Evolutionary conservation across 192 early-diverging fungal genomes (phyloP).

Genomic region (Dissophora ornata): DNA sequence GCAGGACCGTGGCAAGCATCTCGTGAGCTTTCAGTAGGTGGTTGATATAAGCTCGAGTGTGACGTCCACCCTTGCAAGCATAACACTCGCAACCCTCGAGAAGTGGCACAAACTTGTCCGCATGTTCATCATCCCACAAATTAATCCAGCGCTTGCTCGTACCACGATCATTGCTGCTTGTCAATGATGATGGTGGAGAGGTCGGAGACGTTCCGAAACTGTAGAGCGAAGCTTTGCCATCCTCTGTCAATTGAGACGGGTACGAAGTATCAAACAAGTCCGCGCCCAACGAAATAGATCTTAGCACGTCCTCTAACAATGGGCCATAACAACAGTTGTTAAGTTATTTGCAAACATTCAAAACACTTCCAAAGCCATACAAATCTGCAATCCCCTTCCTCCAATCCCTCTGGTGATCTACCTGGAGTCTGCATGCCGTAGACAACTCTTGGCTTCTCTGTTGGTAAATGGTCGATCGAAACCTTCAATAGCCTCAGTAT

Average conservation of each 20-base stretch:
- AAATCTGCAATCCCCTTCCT: too few relatives aligned
- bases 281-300: constrained; percentile 64
- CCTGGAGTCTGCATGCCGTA: constrained; percentile 67
- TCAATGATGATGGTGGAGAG: too few relatives aligned
- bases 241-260: constrained; percentile 69
- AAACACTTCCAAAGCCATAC: too few relatives aligned
- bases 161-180: not conserved
- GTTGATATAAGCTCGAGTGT: constrained; percentile 80
- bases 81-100: constrained; percentile 73
- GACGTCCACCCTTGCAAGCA: constrained; percentile 66
- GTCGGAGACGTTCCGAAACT: constrained; percentile 47
- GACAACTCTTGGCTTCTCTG: constrained; percentile 64
- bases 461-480: constrained; percentile 61
- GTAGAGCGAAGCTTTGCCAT: constrained; percentile 74
- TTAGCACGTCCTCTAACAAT: constrained; percentile 60
- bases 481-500: constrained; percentile 54
- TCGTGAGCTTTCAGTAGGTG: constrained; percentile 79
- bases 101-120: constrained; percentile 69
- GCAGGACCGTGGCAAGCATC: constrained; percentile 80
- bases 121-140: constrained; percentile 67
- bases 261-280: constrained; percentile 83
- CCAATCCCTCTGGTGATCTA: too few relatives aligned
- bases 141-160: constrained; percentile 57
- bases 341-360: too few relatives aligned
- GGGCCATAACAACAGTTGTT: not conserved